Base-by-base conservation (phyloP, 2,329 filamentous ascomycete species). In the Orbilia oligospora region DNA sequence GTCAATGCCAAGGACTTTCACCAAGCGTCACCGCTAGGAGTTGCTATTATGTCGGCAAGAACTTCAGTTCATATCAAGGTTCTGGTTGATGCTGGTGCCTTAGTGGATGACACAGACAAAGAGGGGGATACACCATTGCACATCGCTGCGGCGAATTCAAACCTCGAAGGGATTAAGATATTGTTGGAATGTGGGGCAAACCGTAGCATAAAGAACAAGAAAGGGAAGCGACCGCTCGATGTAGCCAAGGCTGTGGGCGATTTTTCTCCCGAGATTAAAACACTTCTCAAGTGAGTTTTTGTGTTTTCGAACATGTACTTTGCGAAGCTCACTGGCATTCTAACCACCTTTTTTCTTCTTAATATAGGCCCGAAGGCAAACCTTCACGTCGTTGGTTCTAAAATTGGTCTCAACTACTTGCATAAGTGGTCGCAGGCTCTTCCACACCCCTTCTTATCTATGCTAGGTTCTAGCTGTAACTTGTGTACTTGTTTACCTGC, bases 221-320 rank as follows among this genome's bases (percentile, higher is more conserved):
- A 48, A 10, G 61, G 61, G 18, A 46, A 66, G 61, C 44, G 61
- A 8, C 61, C 61, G 24, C 16, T 66, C 1, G 46, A 66, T 30
- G 3, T 66, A 8, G 61, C 61, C 1, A 58, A 58, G 16, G 53
- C 30, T 1, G 6, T 36, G 8, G 30, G 53, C 4, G 53, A 58
- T 6, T 58, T 30, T 38, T n/a, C 30, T 14, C 2, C 53, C 8
- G 53, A 58, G 1, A 36, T 58, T 2, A 58, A 58, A 20, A 1
- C 27, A n/a, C n/a, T 58, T 38, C 33, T 58, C 0, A 58, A 58
- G 53, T 58, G 6, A 58, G 53, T 58, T 14, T 24, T 53, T 9
- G 12, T n/a, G 48, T 9, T 12, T 30, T 8, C n/a, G n/a, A n/a
- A n/a, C 48, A 16, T 53, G 10, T 16, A 30, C 30, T 6, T 53